phyloP scores from a whole-genome alignment of 108 stramenopile species.

The Cyclotella choctawhatcheeana region DNA sequence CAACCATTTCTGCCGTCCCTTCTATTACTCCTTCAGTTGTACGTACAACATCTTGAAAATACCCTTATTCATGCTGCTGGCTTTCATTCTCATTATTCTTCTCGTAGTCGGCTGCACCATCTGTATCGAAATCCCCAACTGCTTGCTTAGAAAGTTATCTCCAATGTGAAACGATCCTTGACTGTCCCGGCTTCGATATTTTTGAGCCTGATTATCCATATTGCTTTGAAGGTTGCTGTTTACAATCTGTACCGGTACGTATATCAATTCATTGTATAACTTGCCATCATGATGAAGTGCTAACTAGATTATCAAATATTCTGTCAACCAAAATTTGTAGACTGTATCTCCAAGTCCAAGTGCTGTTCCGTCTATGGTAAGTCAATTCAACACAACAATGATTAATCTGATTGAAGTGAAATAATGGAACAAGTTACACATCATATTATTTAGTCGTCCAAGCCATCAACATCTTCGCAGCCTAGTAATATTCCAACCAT shows the following conservation, averaged over 20 bases:
- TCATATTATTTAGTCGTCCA: too few species aligned
- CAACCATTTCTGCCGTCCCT: background rate
- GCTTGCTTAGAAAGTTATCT: background rate
- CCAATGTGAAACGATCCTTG: background rate
- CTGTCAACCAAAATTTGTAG: background rate
- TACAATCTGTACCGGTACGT: background rate
- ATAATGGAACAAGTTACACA: background rate
- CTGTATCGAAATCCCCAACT: background rate
- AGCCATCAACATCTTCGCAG: too few species aligned
- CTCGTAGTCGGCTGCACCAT: background rate
- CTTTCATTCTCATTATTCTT: background rate
- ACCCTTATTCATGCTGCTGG: too few species aligned
- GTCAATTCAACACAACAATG: background rate
- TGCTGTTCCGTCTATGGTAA: background rate
- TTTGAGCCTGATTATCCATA: background rate
- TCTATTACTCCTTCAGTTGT: background rate
- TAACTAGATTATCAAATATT: background rate
- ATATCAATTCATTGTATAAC: background rate
- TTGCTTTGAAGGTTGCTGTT: background rate
- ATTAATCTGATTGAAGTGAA: background rate
- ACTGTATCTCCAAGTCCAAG: background rate
- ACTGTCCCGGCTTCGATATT: background rate
- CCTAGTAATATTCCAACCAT: too few species aligned
- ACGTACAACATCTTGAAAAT: too few species aligned
- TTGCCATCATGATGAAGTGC: background rate